Evolutionary conservation across 164 flowering plant genomes (phyloP).

Genomic region (Paratinospora sagittata): DNA sequence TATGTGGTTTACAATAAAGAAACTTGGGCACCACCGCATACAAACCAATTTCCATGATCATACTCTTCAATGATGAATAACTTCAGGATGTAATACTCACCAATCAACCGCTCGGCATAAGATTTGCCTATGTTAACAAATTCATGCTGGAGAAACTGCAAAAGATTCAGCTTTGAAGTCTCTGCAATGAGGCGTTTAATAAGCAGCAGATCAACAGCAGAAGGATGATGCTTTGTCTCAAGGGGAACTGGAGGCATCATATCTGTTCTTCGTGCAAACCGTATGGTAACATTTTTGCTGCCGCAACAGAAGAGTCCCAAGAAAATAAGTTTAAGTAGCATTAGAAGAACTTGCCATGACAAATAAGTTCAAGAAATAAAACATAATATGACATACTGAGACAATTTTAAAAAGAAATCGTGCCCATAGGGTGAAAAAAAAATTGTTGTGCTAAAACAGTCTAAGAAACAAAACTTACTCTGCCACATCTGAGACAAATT

Average conservation of each 20-base stretch:
- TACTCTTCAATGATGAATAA: neutral
- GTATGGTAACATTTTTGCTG: conserved; percentile 81
- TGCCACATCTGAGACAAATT: conserved; percentile 61
- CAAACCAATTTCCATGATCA: neutral
- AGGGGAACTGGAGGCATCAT: conserved; percentile 94
- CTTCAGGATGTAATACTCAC: conserved; percentile 31
- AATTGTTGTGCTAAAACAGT: neutral
- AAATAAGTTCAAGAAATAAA: neutral
- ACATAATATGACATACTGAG: conserved; percentile 72
- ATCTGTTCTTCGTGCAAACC: conserved; percentile 89
- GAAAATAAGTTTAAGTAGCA: neutral
- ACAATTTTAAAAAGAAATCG: conserved; percentile 75
- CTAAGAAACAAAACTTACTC: conserved; percentile 53
- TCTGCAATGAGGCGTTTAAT: conserved; percentile 88
- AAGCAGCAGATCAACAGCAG: conserved; percentile 89
- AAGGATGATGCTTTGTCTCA: conserved; percentile 96
- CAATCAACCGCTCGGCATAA: conserved; percentile 80
- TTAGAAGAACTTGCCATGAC: neutral
- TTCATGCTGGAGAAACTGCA: conserved; percentile 97
- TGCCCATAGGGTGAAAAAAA: conserved; percentile 73
- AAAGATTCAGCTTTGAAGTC: conserved; percentile 73
- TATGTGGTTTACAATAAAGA: too few species aligned
- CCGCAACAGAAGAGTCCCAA: conserved; percentile 16
- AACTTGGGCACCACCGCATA: neutral
- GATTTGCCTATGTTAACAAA: conserved; percentile 86